Base-by-base conservation (phyloP, 2,329 filamentous ascomycete genomes). In the Ploettnerulaceae sp. region DNA sequence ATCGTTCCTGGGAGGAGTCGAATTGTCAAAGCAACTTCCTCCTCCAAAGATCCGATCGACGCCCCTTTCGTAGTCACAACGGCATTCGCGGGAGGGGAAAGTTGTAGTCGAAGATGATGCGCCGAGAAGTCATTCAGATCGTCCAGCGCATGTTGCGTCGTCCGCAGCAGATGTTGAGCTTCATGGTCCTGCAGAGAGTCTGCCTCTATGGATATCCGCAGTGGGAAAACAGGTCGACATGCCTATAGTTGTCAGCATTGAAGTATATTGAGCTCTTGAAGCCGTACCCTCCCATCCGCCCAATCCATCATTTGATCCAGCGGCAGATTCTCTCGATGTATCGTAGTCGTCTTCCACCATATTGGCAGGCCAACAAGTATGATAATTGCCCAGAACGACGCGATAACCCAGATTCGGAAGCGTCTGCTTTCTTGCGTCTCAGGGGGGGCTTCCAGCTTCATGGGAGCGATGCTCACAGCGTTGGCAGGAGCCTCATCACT, bases 291-390 rank as follows among this genome's bases (percentile, higher is more conserved):
- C 55, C 89, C 89, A 61, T 94, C 86, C 7, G 89, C 86, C 91
- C 93, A 97, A 52, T 85, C 78, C 57, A 86, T 78, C 93, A 98
- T 98, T 45, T 82, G 77, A 62, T 85, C 77, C 56, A 96, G 67
- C 4, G 93, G 93, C 57, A 98, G 71, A 34, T 82, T 76, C 9
- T 91, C 90, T 45, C 93, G 80, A 66, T 95, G 90, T 45, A 97
- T 95, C 0, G 86, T 85, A 3, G 93, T 98, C 0, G 93, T 97
- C 66, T 82, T 82, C 82, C 89, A 94, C 93, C 93, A 98, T 77
- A 95, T 84, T 47, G 93, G 93, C 55, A 98, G 66, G 2, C 93
- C 93, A 5, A 98, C 69, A 22, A 84, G 76, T 5, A 95, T 64
- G 5, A 95, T 87, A 28, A 97, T 81, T 4, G 81, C 71, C 93